Conservation (phyloP, 495 filamentous ascomycete species). For the Penicillium chermesinum region DNA sequence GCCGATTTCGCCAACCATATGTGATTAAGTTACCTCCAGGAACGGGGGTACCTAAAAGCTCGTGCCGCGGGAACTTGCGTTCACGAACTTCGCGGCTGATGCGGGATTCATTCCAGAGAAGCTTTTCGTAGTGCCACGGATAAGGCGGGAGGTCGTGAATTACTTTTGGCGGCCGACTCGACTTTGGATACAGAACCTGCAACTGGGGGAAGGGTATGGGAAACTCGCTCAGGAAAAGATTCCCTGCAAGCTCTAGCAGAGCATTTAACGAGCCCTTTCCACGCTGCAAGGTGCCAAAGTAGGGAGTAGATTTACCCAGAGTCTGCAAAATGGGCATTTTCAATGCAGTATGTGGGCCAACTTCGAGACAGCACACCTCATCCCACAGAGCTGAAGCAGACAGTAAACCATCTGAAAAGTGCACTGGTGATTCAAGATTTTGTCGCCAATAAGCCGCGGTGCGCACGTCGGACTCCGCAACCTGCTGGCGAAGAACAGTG, state of each 20-base stretch:
- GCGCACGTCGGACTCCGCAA: slow-evolving; percentile 11
- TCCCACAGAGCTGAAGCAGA: not conserved
- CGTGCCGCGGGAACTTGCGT: slow-evolving; percentile 40
- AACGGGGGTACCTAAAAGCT: slow-evolving; percentile 40
- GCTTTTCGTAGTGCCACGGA: slow-evolving; percentile 42
- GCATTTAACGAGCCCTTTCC: no score
- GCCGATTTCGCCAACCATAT: slow-evolving; percentile 47
- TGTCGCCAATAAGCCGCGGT: slow-evolving; percentile 38
- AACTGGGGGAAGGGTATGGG: slow-evolving; percentile 18
- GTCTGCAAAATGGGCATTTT: no score
- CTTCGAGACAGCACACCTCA: slow-evolving; percentile 42
- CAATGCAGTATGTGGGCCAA: slow-evolving; percentile 60
- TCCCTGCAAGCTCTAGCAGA: no score
- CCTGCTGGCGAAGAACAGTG: slow-evolving; percentile 24
- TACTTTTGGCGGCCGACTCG: slow-evolving; percentile 19
- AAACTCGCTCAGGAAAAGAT: slow-evolving; percentile 51
- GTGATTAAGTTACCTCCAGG: slow-evolving; percentile 36
- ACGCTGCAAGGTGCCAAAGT: no score
- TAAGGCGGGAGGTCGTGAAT: slow-evolving; percentile 45
- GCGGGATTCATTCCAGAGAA: slow-evolving; percentile 46
- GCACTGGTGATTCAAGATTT: slow-evolving; percentile 22
- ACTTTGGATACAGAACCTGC: slow-evolving; percentile 29
- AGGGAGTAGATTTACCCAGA: no score
- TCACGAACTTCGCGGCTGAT: slow-evolving; percentile 41
- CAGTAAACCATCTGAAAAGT: slow-evolving; percentile 16